Evolutionary conservation across 2,329 filamentous ascomycete species (phyloP).

Genomic region (Colletotrichum higginsianum): DNA sequence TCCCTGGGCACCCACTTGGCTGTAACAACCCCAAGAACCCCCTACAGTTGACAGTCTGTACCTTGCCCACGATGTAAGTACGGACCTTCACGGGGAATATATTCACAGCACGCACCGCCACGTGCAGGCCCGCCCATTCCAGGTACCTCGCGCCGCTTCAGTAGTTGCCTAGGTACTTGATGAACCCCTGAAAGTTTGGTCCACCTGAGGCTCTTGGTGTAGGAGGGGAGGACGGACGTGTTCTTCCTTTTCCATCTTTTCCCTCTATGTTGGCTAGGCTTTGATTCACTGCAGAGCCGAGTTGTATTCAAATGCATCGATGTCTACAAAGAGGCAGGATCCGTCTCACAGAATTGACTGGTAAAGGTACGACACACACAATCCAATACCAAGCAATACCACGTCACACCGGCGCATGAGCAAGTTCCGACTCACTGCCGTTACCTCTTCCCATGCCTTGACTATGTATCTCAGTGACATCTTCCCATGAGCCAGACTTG

Average conservation of each 20-base stretch:
- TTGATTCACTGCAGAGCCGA: neutral
- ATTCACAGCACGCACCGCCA: slow-evolving; percentile 30
- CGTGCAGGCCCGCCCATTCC: slow-evolving; percentile 33
- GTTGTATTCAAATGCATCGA: neutral
- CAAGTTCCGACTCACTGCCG: slow-evolving; percentile 15
- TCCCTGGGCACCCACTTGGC: neutral
- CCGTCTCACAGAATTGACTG: neutral
- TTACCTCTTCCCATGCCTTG: slow-evolving; percentile 10
- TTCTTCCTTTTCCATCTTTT: neutral
- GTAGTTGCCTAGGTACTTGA: too few relatives aligned
- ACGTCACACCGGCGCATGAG: slow-evolving; percentile 15
- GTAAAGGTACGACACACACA: neutral
- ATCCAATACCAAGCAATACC: neutral
- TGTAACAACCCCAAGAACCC: neutral
- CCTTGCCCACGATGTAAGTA: too few relatives aligned
- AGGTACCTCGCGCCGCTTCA: too few relatives aligned
- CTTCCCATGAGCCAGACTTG: slow-evolving; percentile 24
- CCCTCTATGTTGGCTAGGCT: neutral
- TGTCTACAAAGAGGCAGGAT: neutral
- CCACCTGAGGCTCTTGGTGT: slow-evolving; percentile 33
- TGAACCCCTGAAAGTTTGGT: too few relatives aligned
- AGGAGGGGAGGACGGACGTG: slow-evolving; percentile 8
- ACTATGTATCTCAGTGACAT: neutral
- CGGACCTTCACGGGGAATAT: slow-evolving; percentile 8
- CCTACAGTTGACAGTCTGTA: neutral